Percentiles rank a stretch among this genome's conserved stretches.
These are phyloP conservation scores for Nakazawaea ernobii DNA, from an alignment of 805 yeast genomes.

Conservation along the genomic window DNA sequence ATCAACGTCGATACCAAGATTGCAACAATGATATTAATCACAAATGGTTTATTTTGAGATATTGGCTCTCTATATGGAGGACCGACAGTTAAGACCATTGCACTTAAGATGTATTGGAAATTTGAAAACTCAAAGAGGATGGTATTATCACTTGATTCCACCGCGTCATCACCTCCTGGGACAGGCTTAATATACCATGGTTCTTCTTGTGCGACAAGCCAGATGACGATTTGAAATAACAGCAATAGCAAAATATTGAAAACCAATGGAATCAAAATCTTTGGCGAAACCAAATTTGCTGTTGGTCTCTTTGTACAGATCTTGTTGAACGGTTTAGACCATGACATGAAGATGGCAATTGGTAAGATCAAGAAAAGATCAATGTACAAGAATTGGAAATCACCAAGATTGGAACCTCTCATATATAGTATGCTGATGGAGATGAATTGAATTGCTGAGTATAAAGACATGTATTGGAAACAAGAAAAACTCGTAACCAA, in stretches of 20 bases:
- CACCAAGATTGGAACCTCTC: slow-evolving; percentile 90
- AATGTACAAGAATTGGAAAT: slow-evolving; percentile 92
- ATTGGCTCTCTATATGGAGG: slow-evolving; percentile 88
- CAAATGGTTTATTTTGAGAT: slow-evolving; percentile 61
- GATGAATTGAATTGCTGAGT: slow-evolving; percentile 93
- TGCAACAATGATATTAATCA: slow-evolving; percentile 52
- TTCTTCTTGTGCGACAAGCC: slow-evolving; percentile 52
- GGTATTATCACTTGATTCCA: slow-evolving; percentile 86
- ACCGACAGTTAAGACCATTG: slow-evolving; percentile 82
- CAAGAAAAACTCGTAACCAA: slow-evolving; percentile 94
- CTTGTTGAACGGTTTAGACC: slow-evolving; percentile 74
- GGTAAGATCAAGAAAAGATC: slow-evolving; percentile 90
- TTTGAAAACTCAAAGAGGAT: slow-evolving; percentile 74
- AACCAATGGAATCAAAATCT: slow-evolving; percentile 77
- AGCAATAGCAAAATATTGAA: slow-evolving; percentile 65
- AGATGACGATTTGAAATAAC: slow-evolving; percentile 60
- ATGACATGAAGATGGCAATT: slow-evolving; percentile 93
- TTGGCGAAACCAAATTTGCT: slow-evolving; percentile 87
- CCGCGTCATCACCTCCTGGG: slow-evolving; percentile 78
- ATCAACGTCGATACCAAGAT: slow-evolving; percentile 42
- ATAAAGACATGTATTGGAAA: slow-evolving; percentile 95
- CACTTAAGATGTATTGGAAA: slow-evolving; percentile 83
- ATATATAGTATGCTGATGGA: slow-evolving; percentile 81
- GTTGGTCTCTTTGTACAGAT: slow-evolving; percentile 79
- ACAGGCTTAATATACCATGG: slow-evolving; percentile 79